Percentiles rank a stretch among this genome's conserved stretches.
Conservation (phyloP, 805 yeast genomes). For the Candida mattraensis region DNA sequence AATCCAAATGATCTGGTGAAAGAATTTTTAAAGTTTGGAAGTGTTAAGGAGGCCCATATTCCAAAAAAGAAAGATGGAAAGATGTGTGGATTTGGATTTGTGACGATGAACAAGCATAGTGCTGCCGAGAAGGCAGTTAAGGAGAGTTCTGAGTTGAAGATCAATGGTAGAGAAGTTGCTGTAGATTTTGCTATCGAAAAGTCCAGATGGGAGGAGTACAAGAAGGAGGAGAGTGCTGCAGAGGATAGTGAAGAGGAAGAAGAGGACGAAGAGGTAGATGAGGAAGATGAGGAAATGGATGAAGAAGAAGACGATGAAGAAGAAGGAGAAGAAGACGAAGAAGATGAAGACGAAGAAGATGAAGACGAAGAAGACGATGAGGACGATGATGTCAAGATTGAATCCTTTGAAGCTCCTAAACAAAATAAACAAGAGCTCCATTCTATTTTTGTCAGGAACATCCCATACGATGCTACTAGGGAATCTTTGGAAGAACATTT, state of each 20-base stretch:
- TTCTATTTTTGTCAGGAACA: conserved; percentile 84
- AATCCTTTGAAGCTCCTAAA: conserved; percentile 23
- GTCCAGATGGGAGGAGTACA: conserved; percentile 69
- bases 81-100: conserved; percentile 94
- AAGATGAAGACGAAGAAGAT: conserved; percentile 31
- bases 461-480: conserved; percentile 90
- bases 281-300: conserved; percentile 34
- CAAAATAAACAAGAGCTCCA: conserved; percentile 65
- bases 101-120: conserved; percentile 76
- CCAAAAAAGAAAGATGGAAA: conserved; percentile 86
- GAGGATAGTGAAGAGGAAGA: conserved; percentile 40
- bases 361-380: conserved; percentile 26
- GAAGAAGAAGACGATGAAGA: conserved; percentile 37
- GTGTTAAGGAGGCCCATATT: conserved; percentile 82
- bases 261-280: conserved; percentile 37
- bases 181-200: conserved; percentile 93
- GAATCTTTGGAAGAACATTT: conserved; percentile 81
- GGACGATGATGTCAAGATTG: conserved; percentile 31
- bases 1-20: conserved; percentile 70
- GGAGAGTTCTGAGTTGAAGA: conserved; percentile 69
- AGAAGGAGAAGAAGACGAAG: conserved; percentile 34
- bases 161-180: conserved; percentile 88
- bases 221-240: conserved; percentile 44
- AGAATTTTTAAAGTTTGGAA: conserved; percentile 74
- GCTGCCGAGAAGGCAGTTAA: conserved; percentile 83